These are phyloP conservation scores for Exophiala spinifera DNA, from an alignment of 2,329 filamentous ascomycete genomes.

Conservation along the genomic window DNA sequence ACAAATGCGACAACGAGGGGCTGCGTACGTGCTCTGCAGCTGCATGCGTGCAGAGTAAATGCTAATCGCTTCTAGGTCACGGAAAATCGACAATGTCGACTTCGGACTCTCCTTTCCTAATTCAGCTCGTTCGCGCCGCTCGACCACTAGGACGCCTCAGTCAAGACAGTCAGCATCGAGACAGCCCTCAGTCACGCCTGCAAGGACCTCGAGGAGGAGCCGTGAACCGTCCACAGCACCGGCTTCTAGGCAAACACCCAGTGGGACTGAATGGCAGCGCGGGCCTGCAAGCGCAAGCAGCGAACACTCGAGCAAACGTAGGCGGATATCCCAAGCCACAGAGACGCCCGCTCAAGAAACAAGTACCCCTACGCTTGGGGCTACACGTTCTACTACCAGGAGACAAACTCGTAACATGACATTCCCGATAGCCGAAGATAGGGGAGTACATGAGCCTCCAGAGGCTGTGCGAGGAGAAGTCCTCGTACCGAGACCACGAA, in stretches of 20 bases:
- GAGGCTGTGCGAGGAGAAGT: background rate
- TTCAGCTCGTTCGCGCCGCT: conserved; percentile 28
- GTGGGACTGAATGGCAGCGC: background rate
- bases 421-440: conserved; percentile 19
- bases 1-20: conserved; percentile 17
- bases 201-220: conserved; percentile 10
- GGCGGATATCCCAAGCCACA: conserved; percentile 11
- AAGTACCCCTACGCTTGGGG: background rate
- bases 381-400: conserved; percentile 5
- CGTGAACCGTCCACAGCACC: conserved; percentile 3
- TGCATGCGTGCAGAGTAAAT: conserved; percentile 27
- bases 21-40: conserved; percentile 5
- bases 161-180: conserved; percentile 12
- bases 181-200: conserved; percentile 7
- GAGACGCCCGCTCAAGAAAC: conserved; percentile 1
- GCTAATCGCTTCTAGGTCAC: conserved; percentile 38
- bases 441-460: background rate
- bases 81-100: conserved; percentile 46
- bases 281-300: background rate
- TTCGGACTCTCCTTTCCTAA: conserved; percentile 51
- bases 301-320: conserved; percentile 17
- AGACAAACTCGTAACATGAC: conserved; percentile 2
- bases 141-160: conserved; percentile 32
- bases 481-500: background rate
- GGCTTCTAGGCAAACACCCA: conserved; percentile 4